Base-by-base conservation (phyloP, 1,139 yeast species). In the Meyerozyma carpophila region DNA sequence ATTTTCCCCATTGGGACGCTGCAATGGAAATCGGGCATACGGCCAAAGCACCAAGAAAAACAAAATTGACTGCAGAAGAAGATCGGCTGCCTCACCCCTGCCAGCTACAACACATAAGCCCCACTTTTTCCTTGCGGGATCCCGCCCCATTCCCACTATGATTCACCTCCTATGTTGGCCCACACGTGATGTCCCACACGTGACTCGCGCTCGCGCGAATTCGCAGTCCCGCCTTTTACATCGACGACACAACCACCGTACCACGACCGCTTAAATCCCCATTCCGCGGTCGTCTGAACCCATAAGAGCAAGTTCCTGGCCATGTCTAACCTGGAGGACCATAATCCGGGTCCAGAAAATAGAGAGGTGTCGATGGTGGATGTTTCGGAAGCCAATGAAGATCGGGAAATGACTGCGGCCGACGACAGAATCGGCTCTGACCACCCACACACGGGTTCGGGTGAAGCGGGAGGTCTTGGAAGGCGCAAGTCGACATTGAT, bases 331-430 rank as follows among this genome's bases (percentile, higher is more conserved):
- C 24, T 10, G 18, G 40, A 26, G 14, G 16, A 21, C 25, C 14
- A 32, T 13, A 14, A 14, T 5, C 14, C 39, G 14, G 25, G 32
- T 13, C 41, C 55, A 14, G 52, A 50, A 28, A 50, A 55, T 8
- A 63, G 62, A 37, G 73, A 68, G 50, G 63, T 67, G 24, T 69
- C 75, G 36, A 71, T 71, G 76, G 68, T 68, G 43, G 77, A 71
- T 47, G 74, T 70, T 3, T 66, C 69, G 50, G 54, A 55, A 53
- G 63, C 62, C 9, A 11, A 34, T 34, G 37, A 37, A 54, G 58
- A 44, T 47, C 51, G 42, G 55, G 52, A 41, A 48, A 41, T 39
- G n/a, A 44, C 36, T 13, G 21, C 43, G 5, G 44, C 37, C 7
- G 38, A 44, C 2, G 29, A 20, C n/a, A 40, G 45, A n/a, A 32